A percentile compares a stretch with the other conserved stretches of the same genome.
Conservation (phyloP, 768 basidiomycete genomes). For the Lactifluus hygrophoroides region DNA sequence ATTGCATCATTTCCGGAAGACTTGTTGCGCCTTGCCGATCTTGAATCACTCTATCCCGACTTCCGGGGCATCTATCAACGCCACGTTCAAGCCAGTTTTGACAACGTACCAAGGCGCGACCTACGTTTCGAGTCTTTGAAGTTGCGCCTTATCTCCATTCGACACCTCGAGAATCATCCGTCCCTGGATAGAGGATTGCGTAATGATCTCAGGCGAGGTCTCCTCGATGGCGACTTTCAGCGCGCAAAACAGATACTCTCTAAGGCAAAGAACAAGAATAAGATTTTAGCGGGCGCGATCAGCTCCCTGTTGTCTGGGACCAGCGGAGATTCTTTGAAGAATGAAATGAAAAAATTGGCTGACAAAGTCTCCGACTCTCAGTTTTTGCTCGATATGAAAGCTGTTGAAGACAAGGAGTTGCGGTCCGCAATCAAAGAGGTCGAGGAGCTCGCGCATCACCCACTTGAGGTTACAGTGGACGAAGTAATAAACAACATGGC, state of each 20-base stretch:
- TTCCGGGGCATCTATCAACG: too few species aligned
- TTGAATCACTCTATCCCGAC: background rate
- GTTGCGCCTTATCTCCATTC: background rate
- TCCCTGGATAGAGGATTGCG: background rate
- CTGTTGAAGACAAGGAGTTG: background rate
- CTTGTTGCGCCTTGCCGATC: background rate
- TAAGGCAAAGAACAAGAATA: background rate
- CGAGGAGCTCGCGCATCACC: background rate
- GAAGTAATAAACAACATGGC: background rate
- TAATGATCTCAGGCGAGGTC: background rate
- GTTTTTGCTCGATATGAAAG: constrained; percentile 9
- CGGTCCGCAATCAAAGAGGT: background rate
- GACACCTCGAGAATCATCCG: background rate
- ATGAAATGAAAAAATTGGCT: constrained; percentile 5
- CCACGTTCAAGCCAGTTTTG: background rate
- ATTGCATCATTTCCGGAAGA: too few species aligned
- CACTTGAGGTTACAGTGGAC: constrained; percentile 4
- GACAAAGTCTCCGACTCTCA: background rate
- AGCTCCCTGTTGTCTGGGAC: background rate
- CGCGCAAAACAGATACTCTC: background rate
- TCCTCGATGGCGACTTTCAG: constrained; percentile 9
- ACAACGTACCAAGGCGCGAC: background rate
- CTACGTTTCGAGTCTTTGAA: background rate
- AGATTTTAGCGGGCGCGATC: too few species aligned
- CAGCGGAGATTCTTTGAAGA: background rate